Percentiles rank a stretch among this genome's conserved stretches.
Conservation (phyloP, 306 rosid genomes). For the Fragaria iinumae region DNA sequence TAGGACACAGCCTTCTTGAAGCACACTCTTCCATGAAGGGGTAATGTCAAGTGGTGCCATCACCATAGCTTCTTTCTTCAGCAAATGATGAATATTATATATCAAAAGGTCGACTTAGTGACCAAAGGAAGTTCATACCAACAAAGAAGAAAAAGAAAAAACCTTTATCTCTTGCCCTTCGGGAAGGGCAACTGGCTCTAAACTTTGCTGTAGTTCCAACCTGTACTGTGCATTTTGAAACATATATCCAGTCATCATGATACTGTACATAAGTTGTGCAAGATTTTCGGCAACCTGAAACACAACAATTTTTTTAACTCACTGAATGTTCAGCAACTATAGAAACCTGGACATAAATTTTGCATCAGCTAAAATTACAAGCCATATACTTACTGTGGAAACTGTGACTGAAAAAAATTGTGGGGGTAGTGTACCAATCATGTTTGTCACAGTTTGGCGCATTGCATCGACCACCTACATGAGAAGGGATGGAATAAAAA, state of each 20-base stretch:
- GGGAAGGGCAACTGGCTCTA: slow-evolving; percentile 93
- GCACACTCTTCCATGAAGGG: not conserved
- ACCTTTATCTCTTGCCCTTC: slow-evolving; percentile 75
- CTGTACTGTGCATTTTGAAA: slow-evolving; percentile 93
- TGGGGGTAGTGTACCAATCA: slow-evolving; percentile 97
- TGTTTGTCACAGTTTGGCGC: slow-evolving; percentile 97
- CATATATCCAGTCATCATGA: slow-evolving; percentile 98
- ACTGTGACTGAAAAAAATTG: slow-evolving; percentile 87
- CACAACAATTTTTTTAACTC: slow-evolving; percentile 14
- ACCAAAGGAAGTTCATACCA: not conserved
- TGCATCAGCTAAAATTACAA: not conserved
- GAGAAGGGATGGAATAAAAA: not conserved
- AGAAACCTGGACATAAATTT: not conserved
- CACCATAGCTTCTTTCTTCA: not conserved
- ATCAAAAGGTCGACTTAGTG: not conserved
- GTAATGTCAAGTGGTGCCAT: not conserved
- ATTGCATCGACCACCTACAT: slow-evolving; percentile 91
- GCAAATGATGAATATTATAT: not conserved
- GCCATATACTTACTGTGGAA: slow-evolving; percentile 58
- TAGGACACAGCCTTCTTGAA: not conserved
- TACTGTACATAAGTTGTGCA: slow-evolving; percentile 98
- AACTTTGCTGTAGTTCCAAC: slow-evolving; percentile 87
- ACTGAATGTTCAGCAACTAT: slow-evolving; percentile 1
- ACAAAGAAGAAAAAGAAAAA: not conserved
- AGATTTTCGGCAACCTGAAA: slow-evolving; percentile 96